Evolutionary conservation across 257 asterid species (phyloP), one percentile per base, ranked within the genome.

Genomic region (Solanum arcanum): DNA sequence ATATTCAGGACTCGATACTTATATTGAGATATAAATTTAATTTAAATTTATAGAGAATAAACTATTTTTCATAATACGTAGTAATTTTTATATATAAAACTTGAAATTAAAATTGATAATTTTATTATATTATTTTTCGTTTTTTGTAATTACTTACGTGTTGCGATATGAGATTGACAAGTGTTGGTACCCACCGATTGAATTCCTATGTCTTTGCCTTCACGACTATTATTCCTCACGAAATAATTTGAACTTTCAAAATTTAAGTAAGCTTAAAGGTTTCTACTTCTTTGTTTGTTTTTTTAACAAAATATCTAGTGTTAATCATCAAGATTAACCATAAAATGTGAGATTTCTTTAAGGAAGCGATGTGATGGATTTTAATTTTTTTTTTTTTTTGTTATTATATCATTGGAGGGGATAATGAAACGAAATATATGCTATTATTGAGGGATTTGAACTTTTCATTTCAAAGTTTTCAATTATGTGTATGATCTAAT

Each of bases 41-140:
- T 68, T 27, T 1, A 66, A 0, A 13, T 12, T 25, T 1, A 0
- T 27, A 0, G 3, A 3, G 0, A 29, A 69, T 4, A 7, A 27
- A 69, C 0, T 27, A 29, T 4, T 29, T 14, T 27, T 14, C 15
- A 0, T 7, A 35, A 35, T 35, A 35, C 0, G 12, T 1, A 7
- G 1, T 29, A 8, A 29, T 69, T 69, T 29, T 69, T 5, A 69
- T 69, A 69, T 29, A 7, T 0, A 10, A 23, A 62, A 1, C 41
- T 69, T 2, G 6, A 69, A 69, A 31, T 6, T 3, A 3, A 27
- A 33, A 27, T 13, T 3, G 11, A 13, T 3, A 5, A 68, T 29
- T 13, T 3, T 1, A 68, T 68, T 6, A 27, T 60, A 60, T 64
- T 9, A 64, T 64, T 64, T 64, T 64, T 59, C 9, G 2, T 14